Evolutionary conservation across 257 asterid genomes (phyloP).

Genomic region (Agastache rugosa): DNA sequence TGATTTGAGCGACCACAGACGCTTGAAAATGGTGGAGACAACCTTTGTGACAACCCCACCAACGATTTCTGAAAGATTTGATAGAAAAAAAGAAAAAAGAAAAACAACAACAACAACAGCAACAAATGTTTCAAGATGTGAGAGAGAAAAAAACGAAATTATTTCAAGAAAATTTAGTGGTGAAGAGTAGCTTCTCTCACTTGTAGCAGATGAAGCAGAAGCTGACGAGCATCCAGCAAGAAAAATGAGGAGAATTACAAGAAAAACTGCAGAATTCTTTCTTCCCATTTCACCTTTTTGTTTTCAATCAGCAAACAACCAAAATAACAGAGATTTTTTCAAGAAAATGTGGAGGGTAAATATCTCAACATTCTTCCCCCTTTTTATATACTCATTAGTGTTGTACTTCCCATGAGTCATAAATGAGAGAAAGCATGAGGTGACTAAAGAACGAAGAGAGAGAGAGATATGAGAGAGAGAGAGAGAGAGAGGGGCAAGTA

Average conservation of each 20-base stretch:
- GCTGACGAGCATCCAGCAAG: constrained; percentile 64
- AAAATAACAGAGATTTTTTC: constrained; percentile 34
- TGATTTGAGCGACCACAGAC: constrained; percentile 85
- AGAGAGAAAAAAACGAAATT: neutral
- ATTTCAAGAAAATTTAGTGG: neutral
- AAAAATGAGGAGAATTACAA: constrained; percentile 47
- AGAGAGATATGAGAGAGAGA: constrained; percentile 42
- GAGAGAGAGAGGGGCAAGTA: neutral
- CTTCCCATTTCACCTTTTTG: constrained; percentile 52
- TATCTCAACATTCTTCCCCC: constrained; percentile 40
- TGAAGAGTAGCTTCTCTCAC: constrained; percentile 50
- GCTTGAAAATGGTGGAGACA: constrained; percentile 77
- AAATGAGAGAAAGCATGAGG: constrained; percentile 47
- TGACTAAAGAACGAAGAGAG: constrained; percentile 37
- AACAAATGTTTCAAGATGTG: neutral
- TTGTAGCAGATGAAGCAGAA: constrained; percentile 82
- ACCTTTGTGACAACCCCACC: constrained; percentile 84
- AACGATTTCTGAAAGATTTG: constrained; percentile 62
- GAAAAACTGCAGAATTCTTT: constrained; percentile 45
- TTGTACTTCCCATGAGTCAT: constrained; percentile 39
- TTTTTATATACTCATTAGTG: constrained; percentile 40
- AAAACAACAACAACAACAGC: too few relatives aligned
- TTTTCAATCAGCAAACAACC: constrained; percentile 2
- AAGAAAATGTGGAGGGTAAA: constrained; percentile 41
- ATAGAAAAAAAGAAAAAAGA: neutral